These are phyloP conservation scores for Septoria petroselini DNA, from an alignment of 2,329 filamentous ascomycete genomes.

Conservation along the genomic window DNA sequence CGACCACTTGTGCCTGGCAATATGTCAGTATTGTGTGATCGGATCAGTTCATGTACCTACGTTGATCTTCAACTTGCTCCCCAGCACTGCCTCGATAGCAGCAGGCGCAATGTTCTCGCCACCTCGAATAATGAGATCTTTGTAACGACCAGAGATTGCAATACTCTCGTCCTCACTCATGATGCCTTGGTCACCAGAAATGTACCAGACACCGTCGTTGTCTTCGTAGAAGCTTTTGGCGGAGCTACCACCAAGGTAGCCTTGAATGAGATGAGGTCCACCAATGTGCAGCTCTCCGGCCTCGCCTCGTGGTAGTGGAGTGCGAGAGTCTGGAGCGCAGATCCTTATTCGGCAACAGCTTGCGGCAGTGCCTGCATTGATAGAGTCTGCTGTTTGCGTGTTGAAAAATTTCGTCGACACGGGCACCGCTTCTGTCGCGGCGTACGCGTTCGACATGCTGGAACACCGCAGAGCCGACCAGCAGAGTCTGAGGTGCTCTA, in stretches of 20 bases:
- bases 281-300: constrained; percentile 18
- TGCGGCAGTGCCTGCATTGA: not conserved
- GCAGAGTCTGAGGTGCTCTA: constrained; percentile 2
- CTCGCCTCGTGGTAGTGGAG: constrained; percentile 15
- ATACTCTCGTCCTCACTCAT: constrained; percentile 14
- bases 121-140: constrained; percentile 22
- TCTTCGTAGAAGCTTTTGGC: constrained; percentile 15
- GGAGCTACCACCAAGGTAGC: constrained; percentile 10
- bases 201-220: constrained; percentile 14
- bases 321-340: constrained; percentile 10
- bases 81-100: constrained; percentile 14
- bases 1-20: constrained; percentile 22
- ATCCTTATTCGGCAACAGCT: constrained; percentile 4
- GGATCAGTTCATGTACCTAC: not conserved
- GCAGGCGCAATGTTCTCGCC: constrained; percentile 21
- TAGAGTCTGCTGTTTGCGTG: not conserved
- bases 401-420: not conserved
- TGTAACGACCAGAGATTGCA: constrained; percentile 17
- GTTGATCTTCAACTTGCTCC: not conserved
- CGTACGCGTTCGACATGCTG: constrained; percentile 10
- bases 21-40: too few relatives aligned
- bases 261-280: constrained; percentile 11
- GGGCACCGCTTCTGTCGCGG: not conserved
- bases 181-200: constrained; percentile 19
- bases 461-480: constrained; percentile 6